phyloP scores from a whole-genome alignment of 1,284 basidiomycete species.

The Sporisorium scitamineum region DNA sequence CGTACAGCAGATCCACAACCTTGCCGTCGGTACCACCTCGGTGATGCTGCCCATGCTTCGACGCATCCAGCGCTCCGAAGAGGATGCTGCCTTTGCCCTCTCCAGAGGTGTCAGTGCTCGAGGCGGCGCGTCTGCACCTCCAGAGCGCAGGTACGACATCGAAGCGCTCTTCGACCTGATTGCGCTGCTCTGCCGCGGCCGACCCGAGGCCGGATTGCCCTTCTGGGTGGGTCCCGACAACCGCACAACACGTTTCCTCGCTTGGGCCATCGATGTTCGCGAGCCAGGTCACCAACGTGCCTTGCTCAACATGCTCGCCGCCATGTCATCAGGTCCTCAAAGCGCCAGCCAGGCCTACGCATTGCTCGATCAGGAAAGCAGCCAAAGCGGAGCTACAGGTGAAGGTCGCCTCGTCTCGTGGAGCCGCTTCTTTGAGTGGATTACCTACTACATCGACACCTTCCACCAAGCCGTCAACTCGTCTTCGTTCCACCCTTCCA shows the following conservation, averaged over 20 bases:
- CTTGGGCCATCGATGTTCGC: conserved; percentile 67
- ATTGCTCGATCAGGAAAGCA: conserved; percentile 57
- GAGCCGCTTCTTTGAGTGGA: conserved; percentile 67
- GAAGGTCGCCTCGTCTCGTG: conserved; percentile 65
- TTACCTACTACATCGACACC: conserved; percentile 65
- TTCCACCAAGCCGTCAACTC: conserved; percentile 53
- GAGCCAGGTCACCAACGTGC: conserved; percentile 66
- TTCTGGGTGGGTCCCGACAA: conserved; percentile 71
- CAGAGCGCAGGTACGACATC: conserved; percentile 65
- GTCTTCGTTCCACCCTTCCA: conserved; percentile 40
- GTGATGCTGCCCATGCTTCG: conserved; percentile 63
- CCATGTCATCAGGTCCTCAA: conserved; percentile 62
- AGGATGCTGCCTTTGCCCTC: conserved; percentile 65
- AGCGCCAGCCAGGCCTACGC: conserved; percentile 65
- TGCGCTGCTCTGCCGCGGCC: conserved; percentile 58
- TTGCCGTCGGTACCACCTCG: conserved; percentile 52
- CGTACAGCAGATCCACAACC: conserved; percentile 62
- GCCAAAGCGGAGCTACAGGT: conserved; percentile 28
- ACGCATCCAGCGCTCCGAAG: conserved; percentile 66
- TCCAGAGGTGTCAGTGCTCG: conserved; percentile 34
- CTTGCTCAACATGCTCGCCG: conserved; percentile 65
- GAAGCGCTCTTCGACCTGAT: conserved; percentile 67
- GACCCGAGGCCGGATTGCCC: conserved; percentile 60
- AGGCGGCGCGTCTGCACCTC: conserved; percentile 53
- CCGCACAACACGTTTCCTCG: conserved; percentile 63